Evolutionary conservation across 257 asterid genomes (phyloP), one percentile per base, ranked within the genome.

Genomic region (Perilla frutescens): DNA sequence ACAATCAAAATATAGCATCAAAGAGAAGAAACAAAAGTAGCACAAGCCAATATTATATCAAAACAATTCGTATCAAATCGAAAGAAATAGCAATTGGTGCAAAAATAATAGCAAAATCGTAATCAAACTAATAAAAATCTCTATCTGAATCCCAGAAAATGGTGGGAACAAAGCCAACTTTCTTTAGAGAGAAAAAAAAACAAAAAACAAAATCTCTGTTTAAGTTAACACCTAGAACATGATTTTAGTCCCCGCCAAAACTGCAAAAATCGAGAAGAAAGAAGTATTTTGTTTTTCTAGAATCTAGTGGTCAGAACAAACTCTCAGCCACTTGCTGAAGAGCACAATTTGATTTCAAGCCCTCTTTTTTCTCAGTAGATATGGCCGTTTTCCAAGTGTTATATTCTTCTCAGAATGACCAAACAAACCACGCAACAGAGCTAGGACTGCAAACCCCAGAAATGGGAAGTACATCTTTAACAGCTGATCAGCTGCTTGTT

Each of bases 391-490:
- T 43, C 90, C 85, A 11, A 76, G 73, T 26, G 82, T 44, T 6
- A 45, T 40, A 71, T 76, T 81, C 80, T 87, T 89, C 62, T 88
- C 82, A 5, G 91, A 72, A 51, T 65, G 70, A 60, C 84, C 48
- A 15, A 82, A 62, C 80, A 91, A 75, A 36, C 97, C 96, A 1
- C 97, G 96, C 73, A 91, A 66, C 39, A 89, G 61, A 70, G 97
- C 96, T 59, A 90, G 59, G 67, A 85, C 3, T 48, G 87, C 83
- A 3, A 88, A 76, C 48, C 89, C 96, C 77, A 90, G 43, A 74
- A 94, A 91, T 2, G 98, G 98, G 76, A 26, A 80, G 77, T 94
- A 90, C 56, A 87, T 20, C 84, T 59, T 85, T 63, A 90, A 55
- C 72, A 94, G 85, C 77, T 79, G 59, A 39, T 87, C 93, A 3